phyloP scores from a whole-genome alignment of 306 rosid species.

The Cajanus cajan region DNA sequence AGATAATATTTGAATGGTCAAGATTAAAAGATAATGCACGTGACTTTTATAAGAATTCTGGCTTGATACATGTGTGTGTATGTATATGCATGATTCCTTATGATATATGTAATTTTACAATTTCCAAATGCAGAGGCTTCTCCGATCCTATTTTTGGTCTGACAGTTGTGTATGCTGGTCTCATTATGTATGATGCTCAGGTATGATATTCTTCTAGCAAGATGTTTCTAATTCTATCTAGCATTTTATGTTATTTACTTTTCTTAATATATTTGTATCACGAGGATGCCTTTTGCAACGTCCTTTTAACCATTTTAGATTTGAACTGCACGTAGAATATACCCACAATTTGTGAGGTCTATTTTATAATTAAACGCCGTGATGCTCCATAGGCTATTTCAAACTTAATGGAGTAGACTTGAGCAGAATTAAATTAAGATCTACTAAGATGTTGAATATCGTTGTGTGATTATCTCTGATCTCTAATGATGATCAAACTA shows the following conservation, averaged over 20 bases:
- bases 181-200: constrained; percentile 97
- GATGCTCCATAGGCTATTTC: neutral
- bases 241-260: neutral
- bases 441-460: constrained; percentile 9
- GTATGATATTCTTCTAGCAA: constrained; percentile 44
- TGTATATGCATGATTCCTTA: neutral
- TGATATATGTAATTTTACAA: constrained; percentile 23
- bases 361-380: neutral
- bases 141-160: constrained; percentile 87
- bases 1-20: neutral
- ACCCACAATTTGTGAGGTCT: neutral
- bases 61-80: neutral
- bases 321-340: neutral
- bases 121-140: constrained; percentile 68
- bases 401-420: constrained; percentile 3
- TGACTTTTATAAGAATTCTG: neutral
- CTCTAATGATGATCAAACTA: neutral
- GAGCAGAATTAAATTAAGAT: neutral
- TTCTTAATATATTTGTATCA: neutral
- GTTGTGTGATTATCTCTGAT: neutral
- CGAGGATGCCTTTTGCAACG: neutral
- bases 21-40: neutral
- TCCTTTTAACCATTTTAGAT: constrained; percentile 5
- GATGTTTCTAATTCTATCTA: constrained; percentile 10
- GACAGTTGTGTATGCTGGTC: constrained; percentile 82